Evolutionary conservation across 2,329 filamentous ascomycete species (phyloP).

Genomic region (Chalaropsis thielavioides): DNA sequence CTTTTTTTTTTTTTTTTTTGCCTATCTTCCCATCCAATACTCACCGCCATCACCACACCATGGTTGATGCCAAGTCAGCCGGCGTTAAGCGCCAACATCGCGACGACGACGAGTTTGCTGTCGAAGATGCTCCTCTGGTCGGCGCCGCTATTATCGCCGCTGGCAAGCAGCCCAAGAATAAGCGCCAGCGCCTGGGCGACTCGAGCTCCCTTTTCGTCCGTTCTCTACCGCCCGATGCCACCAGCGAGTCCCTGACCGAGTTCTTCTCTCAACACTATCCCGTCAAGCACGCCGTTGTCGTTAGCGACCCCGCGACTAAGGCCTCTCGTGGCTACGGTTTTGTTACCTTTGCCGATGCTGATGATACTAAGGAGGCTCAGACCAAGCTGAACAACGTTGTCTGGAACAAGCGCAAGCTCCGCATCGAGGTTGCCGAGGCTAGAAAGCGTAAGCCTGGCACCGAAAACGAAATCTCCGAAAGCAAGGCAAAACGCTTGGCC

Average conservation of each 20-base stretch:
- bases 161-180: conserved; percentile 25
- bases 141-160: conserved; percentile 22
- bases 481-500: conserved; percentile 42
- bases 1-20: conserved; percentile 13
- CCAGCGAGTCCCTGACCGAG: conserved; percentile 67
- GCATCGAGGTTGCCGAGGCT: conserved; percentile 75
- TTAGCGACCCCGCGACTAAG: conserved; percentile 73
- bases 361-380: conserved; percentile 72
- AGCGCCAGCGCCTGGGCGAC: conserved; percentile 45
- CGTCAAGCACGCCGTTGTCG: conserved; percentile 89
- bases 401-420: conserved; percentile 68
- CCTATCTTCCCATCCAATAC: neutral
- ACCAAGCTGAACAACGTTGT: conserved; percentile 65
- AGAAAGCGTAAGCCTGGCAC: conserved; percentile 48
- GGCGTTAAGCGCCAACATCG: conserved; percentile 26
- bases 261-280: conserved; percentile 92
- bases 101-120: conserved; percentile 23
- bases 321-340: conserved; percentile 87
- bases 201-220: conserved; percentile 77
- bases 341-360: conserved; percentile 86
- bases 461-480: conserved; percentile 27
- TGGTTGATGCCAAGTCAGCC: conserved; percentile 23
- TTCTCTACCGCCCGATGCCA: conserved; percentile 63
- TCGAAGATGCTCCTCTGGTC: conserved; percentile 24
- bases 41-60: conserved; percentile 18